Evolutionary conservation across 805 yeast genomes (phyloP).

Genomic region (Zygoascus flipseniorum): DNA sequence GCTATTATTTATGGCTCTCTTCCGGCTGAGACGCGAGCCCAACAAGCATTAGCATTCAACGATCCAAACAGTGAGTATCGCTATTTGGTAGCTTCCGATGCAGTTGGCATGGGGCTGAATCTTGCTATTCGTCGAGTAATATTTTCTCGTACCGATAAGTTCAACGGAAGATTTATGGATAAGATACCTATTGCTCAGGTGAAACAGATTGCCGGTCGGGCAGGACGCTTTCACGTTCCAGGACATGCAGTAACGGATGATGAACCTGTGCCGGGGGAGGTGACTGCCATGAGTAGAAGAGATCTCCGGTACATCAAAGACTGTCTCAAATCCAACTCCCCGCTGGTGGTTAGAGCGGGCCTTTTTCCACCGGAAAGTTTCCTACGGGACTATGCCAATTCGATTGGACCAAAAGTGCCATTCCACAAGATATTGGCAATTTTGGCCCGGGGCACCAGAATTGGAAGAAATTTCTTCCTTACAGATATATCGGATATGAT

Average conservation of each 20-base stretch:
- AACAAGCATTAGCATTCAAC: slow-evolving; percentile 76
- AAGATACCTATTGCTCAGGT: slow-evolving; percentile 54
- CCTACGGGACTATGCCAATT: slow-evolving; percentile 58
- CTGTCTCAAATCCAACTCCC: slow-evolving; percentile 44
- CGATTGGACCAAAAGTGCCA: slow-evolving; percentile 44
- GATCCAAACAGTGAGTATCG: slow-evolving; percentile 57
- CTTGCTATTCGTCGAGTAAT: slow-evolving; percentile 73
- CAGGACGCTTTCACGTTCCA: slow-evolving; percentile 64
- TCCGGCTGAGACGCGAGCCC: slow-evolving; percentile 89
- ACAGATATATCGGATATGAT: slow-evolving; percentile 34
- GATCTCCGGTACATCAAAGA: slow-evolving; percentile 40
- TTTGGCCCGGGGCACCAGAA: slow-evolving; percentile 33
- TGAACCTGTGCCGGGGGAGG: slow-evolving; percentile 18
- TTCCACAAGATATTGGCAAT: slow-evolving; percentile 39
- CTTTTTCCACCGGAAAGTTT: slow-evolving; percentile 74
- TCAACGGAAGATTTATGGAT: slow-evolving; percentile 48
- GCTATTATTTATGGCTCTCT: slow-evolving; percentile 92
- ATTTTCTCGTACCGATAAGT: slow-evolving; percentile 61
- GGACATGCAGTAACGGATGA: slow-evolving; percentile 12
- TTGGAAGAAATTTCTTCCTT: slow-evolving; percentile 28
- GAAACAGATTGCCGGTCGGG: slow-evolving; percentile 94
- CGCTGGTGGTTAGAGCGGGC: slow-evolving; percentile 49
- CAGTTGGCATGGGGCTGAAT: slow-evolving; percentile 96
- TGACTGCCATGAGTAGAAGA: slow-evolving; percentile 41
- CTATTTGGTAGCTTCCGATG: slow-evolving; percentile 90